These are phyloP conservation scores for Pseudohyphozyma bogoriensis DNA, from an alignment of 768 basidiomycete genomes.

Conservation along the genomic window DNA sequence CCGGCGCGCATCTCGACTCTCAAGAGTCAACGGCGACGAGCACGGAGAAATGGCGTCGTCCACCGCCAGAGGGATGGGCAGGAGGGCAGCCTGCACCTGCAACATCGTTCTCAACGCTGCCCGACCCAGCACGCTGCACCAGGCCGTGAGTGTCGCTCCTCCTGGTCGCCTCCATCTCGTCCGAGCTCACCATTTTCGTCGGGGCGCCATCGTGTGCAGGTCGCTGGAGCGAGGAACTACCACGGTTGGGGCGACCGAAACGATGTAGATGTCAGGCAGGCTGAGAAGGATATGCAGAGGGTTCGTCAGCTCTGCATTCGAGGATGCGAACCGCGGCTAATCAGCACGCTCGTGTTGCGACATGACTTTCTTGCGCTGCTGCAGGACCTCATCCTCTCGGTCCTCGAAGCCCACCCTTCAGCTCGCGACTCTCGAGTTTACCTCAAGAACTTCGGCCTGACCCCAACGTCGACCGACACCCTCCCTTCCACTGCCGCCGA, in stretches of 20 bases:
- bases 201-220: neutral
- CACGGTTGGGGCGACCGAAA: no score
- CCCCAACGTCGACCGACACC: constrained; percentile 31
- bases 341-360: neutral
- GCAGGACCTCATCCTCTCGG: constrained; percentile 92
- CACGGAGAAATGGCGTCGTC: no score
- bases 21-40: no score
- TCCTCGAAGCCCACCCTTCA: constrained; percentile 85
- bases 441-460: constrained; percentile 76
- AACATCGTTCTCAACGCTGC: neutral
- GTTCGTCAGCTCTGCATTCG: neutral
- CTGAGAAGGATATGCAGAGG: constrained; percentile 19
- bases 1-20: no score
- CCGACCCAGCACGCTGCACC: neutral
- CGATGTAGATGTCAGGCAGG: no score
- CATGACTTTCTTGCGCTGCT: neutral
- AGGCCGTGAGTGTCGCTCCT: neutral
- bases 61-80: no score
- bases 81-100: constrained; percentile 2
- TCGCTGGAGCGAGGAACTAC: no score
- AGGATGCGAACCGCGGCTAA: neutral
- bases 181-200: neutral
- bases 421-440: constrained; percentile 81
- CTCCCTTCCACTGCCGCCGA: constrained; percentile 20
- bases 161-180: neutral